These are phyloP conservation scores for Chiua virens DNA, from an alignment of 768 basidiomycete species.

Conservation along the genomic window DNA sequence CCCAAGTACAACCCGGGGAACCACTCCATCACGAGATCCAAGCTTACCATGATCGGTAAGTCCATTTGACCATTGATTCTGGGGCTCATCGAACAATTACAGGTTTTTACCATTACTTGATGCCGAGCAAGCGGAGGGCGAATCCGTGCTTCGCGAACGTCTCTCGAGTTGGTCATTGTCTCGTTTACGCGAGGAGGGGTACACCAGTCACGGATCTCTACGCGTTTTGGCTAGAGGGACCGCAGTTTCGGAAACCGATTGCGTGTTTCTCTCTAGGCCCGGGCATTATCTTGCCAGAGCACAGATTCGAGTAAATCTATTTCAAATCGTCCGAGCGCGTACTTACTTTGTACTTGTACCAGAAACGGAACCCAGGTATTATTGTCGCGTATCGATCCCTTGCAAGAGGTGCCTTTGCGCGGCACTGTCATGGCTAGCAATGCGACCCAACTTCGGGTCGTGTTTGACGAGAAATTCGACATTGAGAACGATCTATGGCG, in stretches of 20 bases:
- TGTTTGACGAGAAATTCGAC: constrained; percentile 53
- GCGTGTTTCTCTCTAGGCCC: constrained; percentile 67
- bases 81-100: background rate
- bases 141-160: constrained; percentile 58
- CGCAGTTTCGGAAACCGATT: constrained; percentile 61
- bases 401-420: constrained; percentile 49
- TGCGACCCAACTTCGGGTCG: constrained; percentile 53
- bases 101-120: constrained; percentile 51
- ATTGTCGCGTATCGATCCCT: constrained; percentile 61
- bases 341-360: background rate
- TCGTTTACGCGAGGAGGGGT: constrained; percentile 67
- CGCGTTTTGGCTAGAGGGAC: constrained; percentile 69
- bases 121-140: constrained; percentile 65
- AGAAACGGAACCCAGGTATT: constrained; percentile 74
- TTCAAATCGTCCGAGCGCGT: background rate
- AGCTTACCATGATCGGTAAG: constrained; percentile 56
- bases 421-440: constrained; percentile 56
- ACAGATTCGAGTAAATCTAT: constrained; percentile 66
- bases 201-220: constrained; percentile 63
- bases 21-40: constrained; percentile 50
- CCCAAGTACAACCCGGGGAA: constrained; percentile 36
- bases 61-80: background rate
- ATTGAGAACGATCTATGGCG: constrained; percentile 53
- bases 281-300: constrained; percentile 59
- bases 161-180: constrained; percentile 65